Evolutionary conservation across 805 yeast species (phyloP).

Genomic region (Candida ortonii): DNA sequence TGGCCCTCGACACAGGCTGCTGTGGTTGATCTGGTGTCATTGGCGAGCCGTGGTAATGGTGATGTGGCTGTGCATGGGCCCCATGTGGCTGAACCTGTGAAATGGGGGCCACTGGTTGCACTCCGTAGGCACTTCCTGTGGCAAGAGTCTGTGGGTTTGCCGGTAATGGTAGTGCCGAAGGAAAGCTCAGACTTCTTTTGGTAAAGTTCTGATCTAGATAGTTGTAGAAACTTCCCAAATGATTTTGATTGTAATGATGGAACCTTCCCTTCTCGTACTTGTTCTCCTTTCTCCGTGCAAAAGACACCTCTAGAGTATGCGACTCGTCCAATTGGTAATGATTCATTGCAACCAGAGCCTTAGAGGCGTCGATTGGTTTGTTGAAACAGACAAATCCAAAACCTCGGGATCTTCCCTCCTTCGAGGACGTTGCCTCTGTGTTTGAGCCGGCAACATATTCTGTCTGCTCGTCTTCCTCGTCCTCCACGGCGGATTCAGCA

Average conservation of each 20-base stretch:
- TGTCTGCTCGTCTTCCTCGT: constrained; percentile 7
- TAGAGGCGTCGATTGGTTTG: constrained; percentile 60
- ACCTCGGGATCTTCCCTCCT: constrained; percentile 53
- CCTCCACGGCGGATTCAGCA: constrained; percentile 25
- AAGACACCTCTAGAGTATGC: constrained; percentile 48
- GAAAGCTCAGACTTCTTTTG: constrained; percentile 16
- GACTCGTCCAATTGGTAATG: constrained; percentile 41
- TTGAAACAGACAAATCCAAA: constrained; percentile 81
- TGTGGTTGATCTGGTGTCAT: constrained; percentile 10
- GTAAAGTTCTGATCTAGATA: constrained; percentile 22
- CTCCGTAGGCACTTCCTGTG: background rate
- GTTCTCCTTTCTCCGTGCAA: constrained; percentile 73
- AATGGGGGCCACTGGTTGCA: too few species aligned
- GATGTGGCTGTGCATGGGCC: too few species aligned
- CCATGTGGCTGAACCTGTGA: too few species aligned
- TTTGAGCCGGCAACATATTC: constrained; percentile 3
- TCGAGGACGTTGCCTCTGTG: constrained; percentile 2
- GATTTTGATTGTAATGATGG: constrained; percentile 37
- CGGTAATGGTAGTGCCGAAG: constrained; percentile 10
- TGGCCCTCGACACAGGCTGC: constrained; percentile 10
- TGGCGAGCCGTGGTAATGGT: constrained; percentile 5
- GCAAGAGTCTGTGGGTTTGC: constrained; percentile 1
- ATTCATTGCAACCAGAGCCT: constrained; percentile 64
- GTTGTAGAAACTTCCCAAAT: constrained; percentile 28
- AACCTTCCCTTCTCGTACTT: constrained; percentile 36